Percentiles rank a stretch among this genome's conserved stretches.
These are phyloP conservation scores for Helianthus annuus DNA, from an alignment of 129 eudicot species.

Conservation along the genomic window DNA sequence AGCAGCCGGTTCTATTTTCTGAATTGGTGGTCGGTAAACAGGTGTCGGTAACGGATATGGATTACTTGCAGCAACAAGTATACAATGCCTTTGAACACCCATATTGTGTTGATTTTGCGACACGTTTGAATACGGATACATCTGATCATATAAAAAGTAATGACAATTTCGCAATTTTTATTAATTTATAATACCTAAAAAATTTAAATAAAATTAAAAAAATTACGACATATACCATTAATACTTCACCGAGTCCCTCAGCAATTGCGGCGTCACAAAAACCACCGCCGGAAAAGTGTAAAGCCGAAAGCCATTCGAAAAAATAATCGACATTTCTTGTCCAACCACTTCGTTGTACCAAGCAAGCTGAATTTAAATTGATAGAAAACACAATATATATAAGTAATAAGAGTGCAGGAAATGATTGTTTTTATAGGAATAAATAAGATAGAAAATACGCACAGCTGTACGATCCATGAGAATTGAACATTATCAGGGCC, in stretches of 20 bases:
- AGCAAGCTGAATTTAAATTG: conserved; percentile 56
- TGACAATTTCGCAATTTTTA: background rate
- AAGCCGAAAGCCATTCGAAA: conserved; percentile 72
- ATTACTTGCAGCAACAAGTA: conserved; percentile 88
- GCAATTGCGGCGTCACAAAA: conserved; percentile 91
- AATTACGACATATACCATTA: conserved; percentile 54
- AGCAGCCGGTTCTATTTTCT: conserved; percentile 57
- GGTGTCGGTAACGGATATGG: conserved; percentile 97
- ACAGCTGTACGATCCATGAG: conserved; percentile 84
- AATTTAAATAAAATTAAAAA: background rate
- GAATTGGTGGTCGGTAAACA: conserved; percentile 69
- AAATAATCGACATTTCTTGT: conserved; percentile 71
- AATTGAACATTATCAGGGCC: conserved; percentile 62
- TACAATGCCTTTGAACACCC: conserved; percentile 79
- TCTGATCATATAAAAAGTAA: conserved; percentile 41
- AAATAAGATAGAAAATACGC: conserved; percentile 22
- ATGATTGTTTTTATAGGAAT: background rate
- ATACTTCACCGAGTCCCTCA: conserved; percentile 92
- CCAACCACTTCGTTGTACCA: conserved; percentile 88
- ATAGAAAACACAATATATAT: background rate
- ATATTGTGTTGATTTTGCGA: conserved; percentile 60
- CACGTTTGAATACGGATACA: conserved; percentile 59
- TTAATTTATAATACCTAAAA: background rate
- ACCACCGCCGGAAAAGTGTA: conserved; percentile 85
- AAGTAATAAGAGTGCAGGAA: conserved; percentile 13